Evolutionary conservation across 2,329 filamentous ascomycete genomes (phyloP).

Genomic region (Hawksworthiomyces lignivorus): DNA sequence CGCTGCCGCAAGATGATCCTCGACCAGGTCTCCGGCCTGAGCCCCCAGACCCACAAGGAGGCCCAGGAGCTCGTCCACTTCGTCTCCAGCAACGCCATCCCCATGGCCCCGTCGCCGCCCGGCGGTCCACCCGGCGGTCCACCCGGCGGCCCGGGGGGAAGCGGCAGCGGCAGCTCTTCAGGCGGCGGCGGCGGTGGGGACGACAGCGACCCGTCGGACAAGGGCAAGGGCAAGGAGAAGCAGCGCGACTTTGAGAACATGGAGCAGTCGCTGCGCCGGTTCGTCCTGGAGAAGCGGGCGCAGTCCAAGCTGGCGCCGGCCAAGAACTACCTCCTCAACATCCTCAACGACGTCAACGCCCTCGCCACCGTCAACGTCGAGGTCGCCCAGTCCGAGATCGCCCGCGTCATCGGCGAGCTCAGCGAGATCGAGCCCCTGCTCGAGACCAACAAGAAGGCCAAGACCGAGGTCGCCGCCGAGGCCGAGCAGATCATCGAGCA

Average conservation of each 20-base stretch:
- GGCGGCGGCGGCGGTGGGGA: conserved; percentile 49
- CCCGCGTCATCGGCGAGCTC: conserved; percentile 74
- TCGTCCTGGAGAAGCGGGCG: conserved; percentile 92
- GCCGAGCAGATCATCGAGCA: conserved; percentile 77
- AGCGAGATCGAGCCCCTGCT: conserved; percentile 76
- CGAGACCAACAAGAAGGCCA: conserved; percentile 74
- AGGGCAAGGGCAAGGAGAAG: conserved; percentile 84
- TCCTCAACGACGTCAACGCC: conserved; percentile 77
- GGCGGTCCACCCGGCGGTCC: conserved; percentile 23
- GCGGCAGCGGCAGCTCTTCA: conserved; percentile 44
- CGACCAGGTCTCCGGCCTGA: conserved; percentile 81
- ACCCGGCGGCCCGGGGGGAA: conserved; percentile 46
- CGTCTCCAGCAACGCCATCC: conserved; percentile 93
- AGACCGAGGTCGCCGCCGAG: conserved; percentile 69
- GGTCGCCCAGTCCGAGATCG: conserved; percentile 75
- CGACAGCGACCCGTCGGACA: conserved; percentile 56
- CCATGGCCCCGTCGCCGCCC: conserved; percentile 54
- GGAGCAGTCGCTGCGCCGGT: conserved; percentile 80
- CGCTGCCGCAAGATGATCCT: conserved; percentile 88
- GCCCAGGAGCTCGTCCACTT: conserved; percentile 91
- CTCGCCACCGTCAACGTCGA: conserved; percentile 82
- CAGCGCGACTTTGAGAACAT: conserved; percentile 82
- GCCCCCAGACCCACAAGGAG: conserved; percentile 88
- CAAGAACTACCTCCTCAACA: conserved; percentile 89
- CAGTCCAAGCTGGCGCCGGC: conserved; percentile 93